These are phyloP conservation scores for Trypanosoma boissoni DNA, from an alignment of 208 protist species.

Conservation along the genomic window DNA sequence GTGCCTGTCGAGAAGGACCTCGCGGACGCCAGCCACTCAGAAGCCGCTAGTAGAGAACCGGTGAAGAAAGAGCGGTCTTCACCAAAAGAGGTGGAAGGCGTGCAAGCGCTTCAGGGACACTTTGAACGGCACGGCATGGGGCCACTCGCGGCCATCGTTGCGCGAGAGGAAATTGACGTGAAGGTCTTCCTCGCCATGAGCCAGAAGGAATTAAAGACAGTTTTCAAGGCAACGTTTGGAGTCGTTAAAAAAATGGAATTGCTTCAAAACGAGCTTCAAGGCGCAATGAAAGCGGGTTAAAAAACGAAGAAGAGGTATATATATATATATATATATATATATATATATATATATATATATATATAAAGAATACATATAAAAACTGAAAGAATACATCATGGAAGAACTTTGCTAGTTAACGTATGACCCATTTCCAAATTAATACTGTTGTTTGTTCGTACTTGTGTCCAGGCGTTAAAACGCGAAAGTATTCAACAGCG, in stretches of 20 bases:
- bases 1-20: slow-evolving; percentile 38
- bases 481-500: too few relatives aligned
- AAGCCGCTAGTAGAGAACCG: slow-evolving; percentile 2
- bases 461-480: too few relatives aligned
- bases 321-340: slow-evolving; percentile 12
- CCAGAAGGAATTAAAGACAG: slow-evolving; percentile 52
- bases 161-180: slow-evolving; percentile 77
- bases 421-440: too few relatives aligned
- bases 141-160: slow-evolving; percentile 36
- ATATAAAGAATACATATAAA: background rate
- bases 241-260: slow-evolving; percentile 69
- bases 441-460: too few relatives aligned
- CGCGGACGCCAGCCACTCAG: background rate
- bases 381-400: too few relatives aligned
- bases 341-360: slow-evolving; percentile 5
- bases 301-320: background rate
- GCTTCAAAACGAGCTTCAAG: slow-evolving; percentile 69
- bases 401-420: too few relatives aligned
- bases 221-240: slow-evolving; percentile 86
- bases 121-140: slow-evolving; percentile 65
- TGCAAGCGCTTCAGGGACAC: slow-evolving; percentile 46
- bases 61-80: too few relatives aligned
- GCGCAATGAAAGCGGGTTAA: slow-evolving; percentile 1
- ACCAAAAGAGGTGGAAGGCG: slow-evolving; percentile 35
- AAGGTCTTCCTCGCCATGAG: slow-evolving; percentile 77